Evolutionary conservation across 257 asterid genomes (phyloP).

Genomic region (Forsythia suspensa): DNA sequence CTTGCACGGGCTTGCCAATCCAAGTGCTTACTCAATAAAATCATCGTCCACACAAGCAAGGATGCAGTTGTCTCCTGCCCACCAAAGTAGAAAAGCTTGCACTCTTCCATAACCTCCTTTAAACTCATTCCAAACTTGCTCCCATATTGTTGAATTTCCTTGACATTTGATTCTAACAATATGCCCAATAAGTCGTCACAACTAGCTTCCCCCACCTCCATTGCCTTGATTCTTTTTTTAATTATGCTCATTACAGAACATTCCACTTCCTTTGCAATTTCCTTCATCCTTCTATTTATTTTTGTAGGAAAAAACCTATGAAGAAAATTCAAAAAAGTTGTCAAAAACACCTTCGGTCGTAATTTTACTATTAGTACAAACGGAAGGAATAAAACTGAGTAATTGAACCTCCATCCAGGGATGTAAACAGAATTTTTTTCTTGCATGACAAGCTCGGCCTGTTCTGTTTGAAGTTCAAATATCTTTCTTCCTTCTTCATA

Average conservation of each 20-base stretch:
- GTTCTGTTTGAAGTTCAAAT: slow-evolving; percentile 59
- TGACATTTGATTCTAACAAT: neutral
- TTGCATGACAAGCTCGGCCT: slow-evolving; percentile 19
- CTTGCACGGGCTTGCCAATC: slow-evolving; percentile 32
- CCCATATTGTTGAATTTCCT: slow-evolving; percentile 13
- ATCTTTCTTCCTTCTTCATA: slow-evolving; percentile 60
- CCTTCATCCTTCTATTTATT: too few species aligned
- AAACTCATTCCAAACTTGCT: slow-evolving; percentile 26
- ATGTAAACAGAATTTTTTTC: slow-evolving; percentile 21
- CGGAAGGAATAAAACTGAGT: too few species aligned
- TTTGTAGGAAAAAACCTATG: neutral
- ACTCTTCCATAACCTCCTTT: slow-evolving; percentile 28
- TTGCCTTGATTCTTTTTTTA: neutral
- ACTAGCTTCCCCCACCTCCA: neutral
- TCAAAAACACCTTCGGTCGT: too few species aligned
- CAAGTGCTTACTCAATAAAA: slow-evolving; percentile 21
- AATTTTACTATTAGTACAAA: neutral
- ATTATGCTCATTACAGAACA: neutral
- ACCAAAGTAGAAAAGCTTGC: slow-evolving; percentile 30
- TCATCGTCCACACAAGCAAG: slow-evolving; percentile 29
- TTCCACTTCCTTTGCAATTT: neutral
- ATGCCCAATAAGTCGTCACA: neutral
- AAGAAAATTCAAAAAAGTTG: too few species aligned
- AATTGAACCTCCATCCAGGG: slow-evolving; percentile 45
- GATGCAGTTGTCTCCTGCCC: slow-evolving; percentile 33